phyloP scores from a whole-genome alignment of 2,329 filamentous ascomycete species.

The Colletotrichum salicis region DNA sequence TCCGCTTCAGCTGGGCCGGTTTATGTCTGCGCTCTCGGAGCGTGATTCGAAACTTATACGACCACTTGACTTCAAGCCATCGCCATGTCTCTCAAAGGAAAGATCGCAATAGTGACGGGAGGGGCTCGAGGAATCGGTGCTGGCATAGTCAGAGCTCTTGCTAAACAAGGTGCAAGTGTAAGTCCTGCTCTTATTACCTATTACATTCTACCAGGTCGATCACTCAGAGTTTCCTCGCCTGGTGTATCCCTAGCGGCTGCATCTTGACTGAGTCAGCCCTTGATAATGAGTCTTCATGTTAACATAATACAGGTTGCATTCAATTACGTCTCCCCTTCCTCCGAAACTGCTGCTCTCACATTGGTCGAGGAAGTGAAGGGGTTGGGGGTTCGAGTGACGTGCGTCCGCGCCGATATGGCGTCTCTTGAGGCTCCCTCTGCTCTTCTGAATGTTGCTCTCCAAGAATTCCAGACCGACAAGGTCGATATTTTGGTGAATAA shows the following conservation, averaged over 20 bases:
- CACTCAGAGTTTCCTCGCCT: background rate
- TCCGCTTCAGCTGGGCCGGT: background rate
- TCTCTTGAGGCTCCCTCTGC: slow-evolving; percentile 9
- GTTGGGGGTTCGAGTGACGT: slow-evolving; percentile 12
- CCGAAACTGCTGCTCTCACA: background rate
- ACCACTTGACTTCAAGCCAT: background rate
- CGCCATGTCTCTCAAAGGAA: slow-evolving; percentile 3
- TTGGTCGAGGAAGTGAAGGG: slow-evolving; percentile 15
- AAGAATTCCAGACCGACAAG: slow-evolving; percentile 14
- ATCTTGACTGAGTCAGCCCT: background rate
- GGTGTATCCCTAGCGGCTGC: background rate
- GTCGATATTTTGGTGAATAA: slow-evolving; percentile 25
- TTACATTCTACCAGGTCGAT: no score
- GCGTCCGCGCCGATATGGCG: slow-evolving; percentile 14
- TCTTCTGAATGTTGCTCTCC: background rate
- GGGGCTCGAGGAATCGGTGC: slow-evolving; percentile 58
- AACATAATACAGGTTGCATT: slow-evolving; percentile 5
- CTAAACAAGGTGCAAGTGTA: slow-evolving; percentile 60
- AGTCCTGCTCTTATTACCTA: background rate
- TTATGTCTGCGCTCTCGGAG: no score
- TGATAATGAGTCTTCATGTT: no score
- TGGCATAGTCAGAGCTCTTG: slow-evolving; percentile 71
- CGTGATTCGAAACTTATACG: background rate
- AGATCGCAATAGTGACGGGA: slow-evolving; percentile 27
- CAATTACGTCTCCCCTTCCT: slow-evolving; percentile 26